These are phyloP conservation scores for Gorgonomyces haynaldii DNA, from an alignment of 192 early-diverging fungal species.

Conservation along the genomic window DNA sequence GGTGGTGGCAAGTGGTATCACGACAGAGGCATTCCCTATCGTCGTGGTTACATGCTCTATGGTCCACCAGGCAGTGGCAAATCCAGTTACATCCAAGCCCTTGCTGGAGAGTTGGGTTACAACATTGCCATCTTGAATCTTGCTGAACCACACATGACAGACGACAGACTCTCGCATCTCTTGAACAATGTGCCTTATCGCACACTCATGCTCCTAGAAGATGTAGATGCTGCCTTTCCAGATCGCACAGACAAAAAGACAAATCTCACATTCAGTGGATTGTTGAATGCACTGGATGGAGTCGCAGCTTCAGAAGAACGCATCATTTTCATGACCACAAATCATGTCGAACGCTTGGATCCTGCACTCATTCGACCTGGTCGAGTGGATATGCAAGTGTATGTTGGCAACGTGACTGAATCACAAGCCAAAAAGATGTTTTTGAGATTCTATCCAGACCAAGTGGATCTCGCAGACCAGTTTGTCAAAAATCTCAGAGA, in stretches of 20 bases:
- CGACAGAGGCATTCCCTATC: constrained; percentile 49
- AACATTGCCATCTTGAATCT: constrained; percentile 67
- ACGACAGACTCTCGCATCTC: constrained; percentile 43
- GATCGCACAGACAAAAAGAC: constrained; percentile 31
- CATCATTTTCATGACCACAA: constrained; percentile 67
- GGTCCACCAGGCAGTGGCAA: constrained; percentile 66
- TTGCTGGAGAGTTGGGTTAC: constrained; percentile 60
- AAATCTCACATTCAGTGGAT: constrained; percentile 40
- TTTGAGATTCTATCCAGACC: constrained; percentile 50
- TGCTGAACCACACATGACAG: constrained; percentile 50
- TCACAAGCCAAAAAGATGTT: constrained; percentile 54
- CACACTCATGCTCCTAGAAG: constrained; percentile 58
- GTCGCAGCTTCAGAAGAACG: constrained; percentile 60
- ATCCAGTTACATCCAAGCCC: constrained; percentile 52
- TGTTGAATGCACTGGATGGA: constrained; percentile 69
- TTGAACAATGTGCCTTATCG: constrained; percentile 33
- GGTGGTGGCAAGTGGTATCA: constrained; percentile 32
- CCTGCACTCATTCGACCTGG: constrained; percentile 61
- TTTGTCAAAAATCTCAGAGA: constrained; percentile 44
- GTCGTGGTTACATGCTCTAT: constrained; percentile 55
- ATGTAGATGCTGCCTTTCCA: constrained; percentile 64
- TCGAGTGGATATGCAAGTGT: constrained; percentile 49
- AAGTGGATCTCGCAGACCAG: constrained; percentile 43
- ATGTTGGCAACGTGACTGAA: constrained; percentile 46
- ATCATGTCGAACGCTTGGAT: constrained; percentile 60